Evolutionary conservation across 176 grass and related monocot genomes (phyloP).

Genomic region (Saccharum officinarum): DNA sequence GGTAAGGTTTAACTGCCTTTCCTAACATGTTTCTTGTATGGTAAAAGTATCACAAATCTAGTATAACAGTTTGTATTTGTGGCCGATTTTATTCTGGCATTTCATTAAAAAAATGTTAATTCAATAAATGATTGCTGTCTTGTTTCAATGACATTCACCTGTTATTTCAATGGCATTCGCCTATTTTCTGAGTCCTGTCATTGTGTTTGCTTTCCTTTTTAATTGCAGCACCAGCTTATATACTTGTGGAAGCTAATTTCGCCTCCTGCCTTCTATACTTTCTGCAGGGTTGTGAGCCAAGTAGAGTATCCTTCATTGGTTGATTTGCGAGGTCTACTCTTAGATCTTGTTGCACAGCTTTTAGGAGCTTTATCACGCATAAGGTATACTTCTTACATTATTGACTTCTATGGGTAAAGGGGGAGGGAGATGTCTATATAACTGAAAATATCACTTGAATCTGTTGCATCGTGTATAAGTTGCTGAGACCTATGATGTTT

Average conservation of each 20-base stretch:
- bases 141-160: neutral
- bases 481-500: constrained; percentile 26
- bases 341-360: constrained; percentile 95
- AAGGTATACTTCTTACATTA: constrained; percentile 55
- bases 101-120: neutral
- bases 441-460: neutral
- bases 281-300: constrained; percentile 85
- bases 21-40: neutral
- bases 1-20: constrained; percentile 50
- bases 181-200: neutral
- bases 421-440: neutral
- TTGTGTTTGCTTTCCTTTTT: neutral
- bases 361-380: constrained; percentile 95
- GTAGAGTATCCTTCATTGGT: constrained; percentile 98
- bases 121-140: neutral
- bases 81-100: neutral
- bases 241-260: constrained; percentile 25
- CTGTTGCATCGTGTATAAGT: constrained; percentile 20
- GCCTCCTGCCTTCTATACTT: neutral
- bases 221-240: constrained; percentile 8
- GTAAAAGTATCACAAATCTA: neutral
- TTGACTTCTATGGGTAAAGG: constrained; percentile 13
- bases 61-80: neutral
- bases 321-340: constrained; percentile 86
- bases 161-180: neutral